Percentiles rank a stretch among this genome's conserved stretches.
Conservation (phyloP, 768 basidiomycete genomes). For the Cytidiella melzeri region DNA sequence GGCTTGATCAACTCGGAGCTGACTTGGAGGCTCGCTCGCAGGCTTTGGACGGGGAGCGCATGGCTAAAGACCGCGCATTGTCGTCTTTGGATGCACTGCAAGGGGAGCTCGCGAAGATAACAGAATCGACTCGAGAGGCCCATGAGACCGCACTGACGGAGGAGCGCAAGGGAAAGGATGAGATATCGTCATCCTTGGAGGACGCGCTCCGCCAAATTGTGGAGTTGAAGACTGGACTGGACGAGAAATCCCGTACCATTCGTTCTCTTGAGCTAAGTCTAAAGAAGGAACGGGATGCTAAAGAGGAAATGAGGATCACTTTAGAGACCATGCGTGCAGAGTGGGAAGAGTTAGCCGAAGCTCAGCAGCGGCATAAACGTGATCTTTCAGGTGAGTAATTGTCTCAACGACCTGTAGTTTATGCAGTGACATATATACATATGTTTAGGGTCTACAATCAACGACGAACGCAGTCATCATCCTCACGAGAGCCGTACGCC, state of each 20-base stretch:
- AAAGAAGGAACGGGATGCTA: constrained; percentile 1
- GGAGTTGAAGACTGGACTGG: neutral
- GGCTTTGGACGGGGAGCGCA: neutral
- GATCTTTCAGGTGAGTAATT: constrained; percentile 2
- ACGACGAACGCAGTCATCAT: neutral
- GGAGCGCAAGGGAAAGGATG: neutral
- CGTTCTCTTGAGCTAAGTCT: neutral
- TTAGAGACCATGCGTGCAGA: constrained; percentile 1
- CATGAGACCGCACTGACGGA: neutral
- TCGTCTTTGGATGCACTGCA: neutral
- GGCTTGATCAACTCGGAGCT: neutral
- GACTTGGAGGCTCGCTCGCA: constrained; percentile 1
- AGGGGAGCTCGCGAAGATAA: neutral
- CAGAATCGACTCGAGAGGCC: neutral
- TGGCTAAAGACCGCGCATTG: neutral
- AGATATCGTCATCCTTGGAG: neutral
- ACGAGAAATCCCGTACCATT: neutral
- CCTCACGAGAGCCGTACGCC: neutral
- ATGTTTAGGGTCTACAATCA: neutral
- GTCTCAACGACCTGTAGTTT: neutral
- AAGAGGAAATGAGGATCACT: constrained; percentile 1
- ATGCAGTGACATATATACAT: neutral
- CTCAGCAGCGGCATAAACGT: neutral
- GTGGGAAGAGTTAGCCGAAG: neutral
- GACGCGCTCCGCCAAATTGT: constrained; percentile 1